phyloP scores from a whole-genome alignment of 257 asterid genomes.

The Nicotiana benthamiana region DNA sequence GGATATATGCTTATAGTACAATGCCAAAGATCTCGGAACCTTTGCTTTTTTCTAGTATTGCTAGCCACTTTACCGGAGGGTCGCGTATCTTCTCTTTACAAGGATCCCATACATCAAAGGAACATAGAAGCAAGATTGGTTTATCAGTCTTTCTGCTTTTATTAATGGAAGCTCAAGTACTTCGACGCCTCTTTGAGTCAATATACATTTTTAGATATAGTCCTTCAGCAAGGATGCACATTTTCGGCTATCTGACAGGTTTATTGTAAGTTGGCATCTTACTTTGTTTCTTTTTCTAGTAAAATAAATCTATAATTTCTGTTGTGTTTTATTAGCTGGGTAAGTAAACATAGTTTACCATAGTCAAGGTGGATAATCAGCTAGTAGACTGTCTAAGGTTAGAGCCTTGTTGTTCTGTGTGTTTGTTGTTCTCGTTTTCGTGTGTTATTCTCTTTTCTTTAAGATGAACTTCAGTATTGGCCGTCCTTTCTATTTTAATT shows the following conservation, averaged over 20 bases:
- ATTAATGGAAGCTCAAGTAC: constrained; percentile 74
- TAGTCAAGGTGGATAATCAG: background rate
- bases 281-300: background rate
- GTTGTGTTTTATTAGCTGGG: background rate
- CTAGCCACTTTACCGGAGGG: constrained; percentile 63
- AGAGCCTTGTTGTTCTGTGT: background rate
- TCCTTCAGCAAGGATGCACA: constrained; percentile 84
- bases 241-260: constrained; percentile 63
- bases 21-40: constrained; percentile 39
- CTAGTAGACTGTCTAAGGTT: background rate
- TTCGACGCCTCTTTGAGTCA: constrained; percentile 79
- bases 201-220: constrained; percentile 68
- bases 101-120: constrained; percentile 27
- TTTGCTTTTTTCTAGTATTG: constrained; percentile 39
- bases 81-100: constrained; percentile 35
- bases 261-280: constrained; percentile 44
- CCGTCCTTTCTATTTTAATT: background rate
- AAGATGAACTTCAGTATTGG: background rate
- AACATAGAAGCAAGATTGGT: constrained; percentile 40
- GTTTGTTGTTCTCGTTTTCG: background rate
- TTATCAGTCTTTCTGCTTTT: constrained; percentile 65
- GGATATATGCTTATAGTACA: constrained; percentile 51
- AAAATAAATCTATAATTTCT: background rate
- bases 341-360: background rate
- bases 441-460: background rate